Evolutionary conservation across 805 yeast genomes (phyloP).

Genomic region (Metschnikowia lunata): DNA sequence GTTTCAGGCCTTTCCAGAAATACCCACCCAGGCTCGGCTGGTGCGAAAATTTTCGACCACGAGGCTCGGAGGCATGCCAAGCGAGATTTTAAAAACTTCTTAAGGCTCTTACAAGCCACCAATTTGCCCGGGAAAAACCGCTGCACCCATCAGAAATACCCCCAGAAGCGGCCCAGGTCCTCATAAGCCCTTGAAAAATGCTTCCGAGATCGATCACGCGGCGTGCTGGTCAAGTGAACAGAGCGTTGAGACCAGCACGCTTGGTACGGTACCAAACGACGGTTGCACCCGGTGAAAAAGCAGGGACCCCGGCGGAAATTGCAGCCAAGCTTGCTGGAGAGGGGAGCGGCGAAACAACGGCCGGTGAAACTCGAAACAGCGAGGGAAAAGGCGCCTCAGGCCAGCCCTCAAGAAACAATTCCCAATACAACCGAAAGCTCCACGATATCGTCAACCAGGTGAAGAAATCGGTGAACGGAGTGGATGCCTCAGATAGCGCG

Average conservation of each 20-base stretch:
- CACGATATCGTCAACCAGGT: conserved; percentile 34
- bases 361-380: not conserved
- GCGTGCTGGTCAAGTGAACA: conserved; percentile 6
- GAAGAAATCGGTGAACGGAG: conserved; percentile 19
- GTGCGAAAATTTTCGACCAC: too few species aligned
- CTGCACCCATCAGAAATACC: too few species aligned
- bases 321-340: not conserved
- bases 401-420: conserved; percentile 1
- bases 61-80: too few species aligned
- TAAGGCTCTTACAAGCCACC: too few species aligned
- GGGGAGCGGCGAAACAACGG: not conserved
- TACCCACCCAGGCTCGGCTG: too few species aligned
- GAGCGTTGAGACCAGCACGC: conserved; percentile 5
- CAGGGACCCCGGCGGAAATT: not conserved
- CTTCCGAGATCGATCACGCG: conserved; percentile 14
- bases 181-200: conserved; percentile 1
- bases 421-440: conserved; percentile 25
- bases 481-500: conserved; percentile 2
- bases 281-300: not conserved
- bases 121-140: too few species aligned
- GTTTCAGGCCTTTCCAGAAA: too few species aligned
- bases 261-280: conserved; percentile 11
- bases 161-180: too few species aligned
- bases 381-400: not conserved
- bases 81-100: too few species aligned